phyloP scores from a whole-genome alignment of 2,329 filamentous ascomycete species.

The Acrodontium crateriforme region DNA sequence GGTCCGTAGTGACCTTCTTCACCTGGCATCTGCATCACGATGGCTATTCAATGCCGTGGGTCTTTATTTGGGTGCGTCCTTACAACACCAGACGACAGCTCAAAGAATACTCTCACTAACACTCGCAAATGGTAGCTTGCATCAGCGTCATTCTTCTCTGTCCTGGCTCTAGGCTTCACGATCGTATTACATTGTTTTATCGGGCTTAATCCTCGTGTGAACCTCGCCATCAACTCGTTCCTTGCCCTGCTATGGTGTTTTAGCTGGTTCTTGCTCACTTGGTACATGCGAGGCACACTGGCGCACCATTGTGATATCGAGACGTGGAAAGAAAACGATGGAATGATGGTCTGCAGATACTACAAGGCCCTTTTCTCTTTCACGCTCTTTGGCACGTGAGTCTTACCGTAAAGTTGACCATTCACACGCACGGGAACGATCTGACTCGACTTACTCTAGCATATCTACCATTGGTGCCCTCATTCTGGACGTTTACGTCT shows the following conservation, averaged over 20 bases:
- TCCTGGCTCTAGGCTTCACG: conserved; percentile 35
- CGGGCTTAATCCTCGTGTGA: conserved; percentile 39
- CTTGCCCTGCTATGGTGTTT: conserved; percentile 39
- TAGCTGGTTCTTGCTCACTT: conserved; percentile 38
- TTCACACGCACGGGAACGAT: not conserved
- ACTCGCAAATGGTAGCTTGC: conserved; percentile 31
- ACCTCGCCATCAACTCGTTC: conserved; percentile 34
- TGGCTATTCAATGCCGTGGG: conserved; percentile 42
- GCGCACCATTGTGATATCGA: conserved; percentile 31
- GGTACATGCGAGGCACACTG: conserved; percentile 41
- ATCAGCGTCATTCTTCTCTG: conserved; percentile 36
- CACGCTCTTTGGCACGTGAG: conserved; percentile 32
- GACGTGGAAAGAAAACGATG: conserved; percentile 41
- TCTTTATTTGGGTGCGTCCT: conserved; percentile 44
- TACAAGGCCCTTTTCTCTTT: conserved; percentile 50
- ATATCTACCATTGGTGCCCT: conserved; percentile 34
- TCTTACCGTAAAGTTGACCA: too few species aligned
- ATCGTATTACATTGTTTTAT: conserved; percentile 37
- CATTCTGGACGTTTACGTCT: conserved; percentile 37
- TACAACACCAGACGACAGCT: not conserved
- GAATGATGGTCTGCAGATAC: conserved; percentile 41
- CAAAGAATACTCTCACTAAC: conserved; percentile 1
- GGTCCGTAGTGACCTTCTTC: conserved; percentile 42
- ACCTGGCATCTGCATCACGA: conserved; percentile 39
- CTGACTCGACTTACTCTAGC: conserved; percentile 14